Conservation (phyloP, 1,284 basidiomycete genomes). For the Ustilago tritici region DNA sequence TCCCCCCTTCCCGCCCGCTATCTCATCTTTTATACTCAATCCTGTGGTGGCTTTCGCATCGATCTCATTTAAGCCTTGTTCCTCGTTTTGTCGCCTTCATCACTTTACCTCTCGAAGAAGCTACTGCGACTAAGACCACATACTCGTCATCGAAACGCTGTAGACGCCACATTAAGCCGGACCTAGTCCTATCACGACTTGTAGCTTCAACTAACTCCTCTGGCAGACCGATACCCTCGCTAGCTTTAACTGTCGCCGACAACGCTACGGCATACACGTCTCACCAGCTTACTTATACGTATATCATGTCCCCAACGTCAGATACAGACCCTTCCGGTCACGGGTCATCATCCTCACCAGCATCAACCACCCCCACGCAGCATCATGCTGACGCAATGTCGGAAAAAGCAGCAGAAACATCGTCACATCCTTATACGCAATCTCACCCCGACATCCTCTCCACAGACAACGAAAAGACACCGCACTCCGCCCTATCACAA, state of each 20-base stretch:
- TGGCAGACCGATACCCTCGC: not conserved
- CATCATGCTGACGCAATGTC: not conserved
- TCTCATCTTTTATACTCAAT: too few species aligned
- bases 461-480: conserved; percentile 11
- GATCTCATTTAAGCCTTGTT: not conserved
- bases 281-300: not conserved
- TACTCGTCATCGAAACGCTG: not conserved
- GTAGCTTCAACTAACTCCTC: too few species aligned
- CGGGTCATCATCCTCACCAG: conserved; percentile 3
- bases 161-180: conserved; percentile 10
- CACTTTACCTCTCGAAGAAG: not conserved
- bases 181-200: not conserved
- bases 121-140: not conserved
- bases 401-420: not conserved
- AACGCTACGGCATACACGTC: not conserved
- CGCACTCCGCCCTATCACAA: conserved; percentile 7
- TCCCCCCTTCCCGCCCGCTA: not conserved
- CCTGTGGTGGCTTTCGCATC: not conserved
- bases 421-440: not conserved
- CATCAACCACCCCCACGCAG: conserved; percentile 5
- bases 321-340: not conserved
- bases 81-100: conserved; percentile 5
- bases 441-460: not conserved
- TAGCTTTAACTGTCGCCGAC: not conserved
- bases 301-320: conserved; percentile 6